Percentiles rank a stretch among this genome's conserved stretches.
phyloP scores from a whole-genome alignment of 805 yeast genomes.

The Wickerhamomyces hampshirensis region DNA sequence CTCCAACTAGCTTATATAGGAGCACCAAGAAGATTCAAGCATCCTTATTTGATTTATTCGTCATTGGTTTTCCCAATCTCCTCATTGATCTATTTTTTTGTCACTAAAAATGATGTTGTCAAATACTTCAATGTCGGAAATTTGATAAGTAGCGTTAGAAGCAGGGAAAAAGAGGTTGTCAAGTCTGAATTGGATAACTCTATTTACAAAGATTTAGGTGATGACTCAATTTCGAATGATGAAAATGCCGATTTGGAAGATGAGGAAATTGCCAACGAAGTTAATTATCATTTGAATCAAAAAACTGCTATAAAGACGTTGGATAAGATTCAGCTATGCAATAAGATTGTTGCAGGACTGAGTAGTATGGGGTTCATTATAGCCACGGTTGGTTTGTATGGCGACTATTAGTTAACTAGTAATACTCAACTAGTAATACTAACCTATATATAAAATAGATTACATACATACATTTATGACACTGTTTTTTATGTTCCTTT shows the following conservation, averaged over 20 bases:
- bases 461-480: too few species aligned
- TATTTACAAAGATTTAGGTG: constrained; percentile 39
- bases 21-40: constrained; percentile 53
- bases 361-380: constrained; percentile 43
- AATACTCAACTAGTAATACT: background rate
- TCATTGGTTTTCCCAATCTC: constrained; percentile 23
- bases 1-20: constrained; percentile 52
- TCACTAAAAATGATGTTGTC: constrained; percentile 5
- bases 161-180: constrained; percentile 25
- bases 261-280: constrained; percentile 37
- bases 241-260: constrained; percentile 26
- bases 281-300: constrained; percentile 37
- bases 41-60: constrained; percentile 65
- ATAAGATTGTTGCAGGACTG: constrained; percentile 36
- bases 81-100: constrained; percentile 9
- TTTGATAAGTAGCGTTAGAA: constrained; percentile 2
- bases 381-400: constrained; percentile 51
- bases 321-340: constrained; percentile 31
- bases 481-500: too few species aligned
- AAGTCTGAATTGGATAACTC: constrained; percentile 42
- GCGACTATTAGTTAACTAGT: constrained; percentile 35
- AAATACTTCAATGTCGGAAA: constrained; percentile 6
- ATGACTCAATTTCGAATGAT: constrained; percentile 10
- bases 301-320: constrained; percentile 31
- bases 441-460: background rate